These are phyloP conservation scores for Citrus australasica DNA, from an alignment of 345 rosid genomes.

Conservation along the genomic window DNA sequence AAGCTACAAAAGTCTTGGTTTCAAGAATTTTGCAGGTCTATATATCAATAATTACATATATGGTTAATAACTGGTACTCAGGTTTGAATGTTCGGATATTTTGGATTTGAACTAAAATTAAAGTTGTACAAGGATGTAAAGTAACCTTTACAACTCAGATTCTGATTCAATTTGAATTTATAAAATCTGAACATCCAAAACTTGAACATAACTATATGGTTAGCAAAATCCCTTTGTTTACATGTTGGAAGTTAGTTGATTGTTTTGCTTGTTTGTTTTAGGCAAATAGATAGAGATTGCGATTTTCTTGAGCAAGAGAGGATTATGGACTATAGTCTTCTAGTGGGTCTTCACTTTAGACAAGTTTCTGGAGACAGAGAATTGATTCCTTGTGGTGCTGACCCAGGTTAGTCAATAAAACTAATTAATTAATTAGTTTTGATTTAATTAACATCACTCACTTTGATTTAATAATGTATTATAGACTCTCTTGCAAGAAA, in stretches of 20 bases:
- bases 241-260: not conserved
- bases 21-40: constrained; percentile 73
- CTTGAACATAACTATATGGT: too few relatives aligned
- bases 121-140: too few relatives aligned
- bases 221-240: too few relatives aligned
- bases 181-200: too few relatives aligned
- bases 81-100: too few relatives aligned
- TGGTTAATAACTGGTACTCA: too few relatives aligned
- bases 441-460: not conserved
- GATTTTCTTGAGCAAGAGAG: constrained; percentile 93
- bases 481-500: not conserved
- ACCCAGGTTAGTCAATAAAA: constrained; percentile 27
- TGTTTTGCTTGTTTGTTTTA: constrained; percentile 20
- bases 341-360: constrained; percentile 90
- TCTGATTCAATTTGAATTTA: too few relatives aligned
- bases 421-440: constrained; percentile 11
- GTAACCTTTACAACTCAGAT: too few relatives aligned
- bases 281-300: constrained; percentile 91
- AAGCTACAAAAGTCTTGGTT: constrained; percentile 81
- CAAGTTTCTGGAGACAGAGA: constrained; percentile 62
- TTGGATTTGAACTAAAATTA: too few relatives aligned
- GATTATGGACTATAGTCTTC: constrained; percentile 93
- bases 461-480: not conserved
- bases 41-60: not conserved
- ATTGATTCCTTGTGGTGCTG: constrained; percentile 61